Base-by-base conservation (phyloP, 2,329 filamentous ascomycete genomes). In the Trichoderma sp. region DNA sequence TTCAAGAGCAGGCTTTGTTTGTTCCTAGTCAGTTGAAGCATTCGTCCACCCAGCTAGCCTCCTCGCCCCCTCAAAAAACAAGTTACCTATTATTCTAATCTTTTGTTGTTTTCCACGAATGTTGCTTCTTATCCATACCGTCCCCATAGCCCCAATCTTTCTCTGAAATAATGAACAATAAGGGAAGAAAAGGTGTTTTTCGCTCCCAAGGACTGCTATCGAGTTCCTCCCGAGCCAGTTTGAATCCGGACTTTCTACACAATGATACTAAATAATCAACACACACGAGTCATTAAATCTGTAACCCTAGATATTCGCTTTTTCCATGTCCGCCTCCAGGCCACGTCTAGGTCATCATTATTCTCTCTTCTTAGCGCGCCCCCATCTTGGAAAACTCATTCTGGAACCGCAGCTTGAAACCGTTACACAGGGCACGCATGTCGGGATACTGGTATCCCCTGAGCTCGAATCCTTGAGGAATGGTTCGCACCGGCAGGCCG, bases 371-470 rank as follows among this genome's bases (percentile, higher is more conserved):
- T 74, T 78, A 82, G 71, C 78, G 77, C 20, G 71, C 74, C 17
- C 81, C 81, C 87, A 91, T 86, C 81, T 91, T 92, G 73, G 86
- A 85, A 80, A 94, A 85, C 79, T 90, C 88, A 74, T 85, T 88
- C 77, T 88, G 86, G 78, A 88, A 94, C 69, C 95, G 86, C 78
- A 95, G 82, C 86, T 98, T 98, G 87, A 98, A 98, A 6, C 95
- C 96, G 83, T 99, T 99, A 86, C 95, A 97, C 74, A 99, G 85
- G 63, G 94, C 94, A 76, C 92, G 88, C 93, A 98, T 97, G 78
- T 98, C 95, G 1, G 96, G 95, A 80, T 99, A 99, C 67, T 92
- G 89, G 75, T 93, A 92, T 75, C 92, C 93, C 82, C 94, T 90
- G 77, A 99, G 87, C 84, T 98, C 94, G 79, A 95, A 99, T 6